Evolutionary conservation across 805 yeast species (phyloP), one percentile per base, ranked within the genome.

Genomic region (Nematodospora valgi): DNA sequence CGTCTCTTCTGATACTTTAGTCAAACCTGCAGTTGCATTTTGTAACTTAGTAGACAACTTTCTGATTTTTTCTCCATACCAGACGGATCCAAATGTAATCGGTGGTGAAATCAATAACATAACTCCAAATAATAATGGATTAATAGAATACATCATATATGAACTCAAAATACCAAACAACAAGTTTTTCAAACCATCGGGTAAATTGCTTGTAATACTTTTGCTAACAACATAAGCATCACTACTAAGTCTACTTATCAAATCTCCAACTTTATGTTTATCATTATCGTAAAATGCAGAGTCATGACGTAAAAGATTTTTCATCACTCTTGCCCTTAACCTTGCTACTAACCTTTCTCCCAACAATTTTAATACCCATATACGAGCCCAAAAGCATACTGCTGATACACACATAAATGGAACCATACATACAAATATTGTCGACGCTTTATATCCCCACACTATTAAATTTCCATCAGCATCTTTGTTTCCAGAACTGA

Each of bases 191-290:
- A 68, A 51, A 8, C 73, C 73, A 42, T 68, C 73, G 3, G 73
- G 72, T 30, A 68, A 49, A 42, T 63, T 66, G 22, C 62, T 54
- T 9, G 72, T 68, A 34, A 68, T 60, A 2, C 71, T 65, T 28
- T 68, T 50, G 8, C 68, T 60, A 10, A 68, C 73, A n/a, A 68
- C 64, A 41, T 66, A 67, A 2, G 73, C 73, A 46, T 68, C 73
- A 41, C 68, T 61, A 5, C 70, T 62, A 25, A 67, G 56, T 32
- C 73, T 51, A 9, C 70, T 63, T 32, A 68, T 64, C 43, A 68
- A 59, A 42, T 68, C 73, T 12, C 73, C 73, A 2, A 68, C 71
- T 47, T 67, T 67, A 47, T 68, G 64, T 44, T 65, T 67, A 16
- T 67, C 73, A 29, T 51, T 49, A 40, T 68, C 73, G 39, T 56